These are phyloP conservation scores for Umbelopsis ramanniana DNA, from an alignment of 192 early-diverging fungal species.

Conservation along the genomic window DNA sequence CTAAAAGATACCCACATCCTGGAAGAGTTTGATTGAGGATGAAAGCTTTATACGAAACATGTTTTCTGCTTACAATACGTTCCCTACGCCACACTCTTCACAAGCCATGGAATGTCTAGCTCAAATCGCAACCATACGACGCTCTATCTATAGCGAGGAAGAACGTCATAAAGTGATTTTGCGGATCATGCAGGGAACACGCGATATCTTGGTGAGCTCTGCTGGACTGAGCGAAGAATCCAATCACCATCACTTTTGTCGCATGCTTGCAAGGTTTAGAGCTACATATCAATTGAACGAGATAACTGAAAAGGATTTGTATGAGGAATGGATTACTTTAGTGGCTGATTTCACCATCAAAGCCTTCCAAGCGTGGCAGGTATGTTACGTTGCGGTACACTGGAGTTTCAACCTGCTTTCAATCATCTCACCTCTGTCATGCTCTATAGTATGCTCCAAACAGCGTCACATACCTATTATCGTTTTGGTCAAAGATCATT, in stretches of 20 bases:
- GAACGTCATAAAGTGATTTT: conserved; percentile 70
- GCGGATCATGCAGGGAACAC: conserved; percentile 70
- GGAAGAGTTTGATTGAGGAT: conserved; percentile 78
- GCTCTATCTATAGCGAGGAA: conserved; percentile 85
- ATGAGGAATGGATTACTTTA: conserved; percentile 67
- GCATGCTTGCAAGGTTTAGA: conserved; percentile 81
- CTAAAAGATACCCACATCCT: conserved; percentile 72
- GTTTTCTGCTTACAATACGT: conserved; percentile 68
- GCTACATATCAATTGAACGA: conserved; percentile 81
- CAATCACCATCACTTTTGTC: conserved; percentile 87
- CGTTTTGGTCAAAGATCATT: conserved; percentile 88
- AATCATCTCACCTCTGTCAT: too few species aligned
- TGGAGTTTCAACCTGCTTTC: too few species aligned
- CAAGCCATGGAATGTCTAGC: conserved; percentile 83
- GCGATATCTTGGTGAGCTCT: conserved; percentile 63
- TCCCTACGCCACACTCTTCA: conserved; percentile 58
- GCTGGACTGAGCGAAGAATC: conserved; percentile 71
- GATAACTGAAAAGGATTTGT: conserved; percentile 74
- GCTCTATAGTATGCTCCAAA: conserved; percentile 66
- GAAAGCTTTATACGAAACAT: conserved; percentile 71
- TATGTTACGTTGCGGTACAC: conserved; percentile 29
- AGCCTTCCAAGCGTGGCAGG: conserved; percentile 66
- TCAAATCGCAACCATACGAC: conserved; percentile 77
- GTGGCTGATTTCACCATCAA: conserved; percentile 68
- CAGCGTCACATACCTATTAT: conserved; percentile 74